Conservation (phyloP, 345 rosid species). For the Gynandropsis gynandra region DNA sequence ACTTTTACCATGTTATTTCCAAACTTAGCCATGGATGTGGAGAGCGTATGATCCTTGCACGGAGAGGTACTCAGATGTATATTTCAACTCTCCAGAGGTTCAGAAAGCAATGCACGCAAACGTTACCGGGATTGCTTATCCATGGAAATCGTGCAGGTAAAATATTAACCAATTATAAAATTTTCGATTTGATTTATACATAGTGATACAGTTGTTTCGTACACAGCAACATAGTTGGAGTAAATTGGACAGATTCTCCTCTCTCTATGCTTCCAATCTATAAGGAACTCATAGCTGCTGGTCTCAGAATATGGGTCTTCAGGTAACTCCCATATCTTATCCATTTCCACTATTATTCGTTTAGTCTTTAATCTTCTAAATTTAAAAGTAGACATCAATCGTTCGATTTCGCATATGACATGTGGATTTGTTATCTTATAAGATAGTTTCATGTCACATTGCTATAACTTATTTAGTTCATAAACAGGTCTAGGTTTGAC, state of each 20-base stretch:
- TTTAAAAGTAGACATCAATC: too few relatives aligned
- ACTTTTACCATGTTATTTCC: too few relatives aligned
- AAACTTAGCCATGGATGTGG: constrained; percentile 90
- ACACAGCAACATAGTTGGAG: constrained; percentile 51
- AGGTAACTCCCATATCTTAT: constrained; percentile 44
- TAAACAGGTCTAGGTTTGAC: too few relatives aligned
- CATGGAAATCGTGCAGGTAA: constrained; percentile 91
- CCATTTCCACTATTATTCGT: not conserved
- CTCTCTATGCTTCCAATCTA: constrained; percentile 66
- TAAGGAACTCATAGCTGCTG: constrained; percentile 57
- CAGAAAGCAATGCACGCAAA: constrained; percentile 92
- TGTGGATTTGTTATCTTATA: too few relatives aligned
- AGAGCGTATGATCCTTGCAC: constrained; percentile 98
- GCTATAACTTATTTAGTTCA: too few relatives aligned
- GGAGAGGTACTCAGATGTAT: constrained; percentile 61
- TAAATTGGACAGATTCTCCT: constrained; percentile 73
- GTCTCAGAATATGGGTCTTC: constrained; percentile 78
- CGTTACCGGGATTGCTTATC: constrained; percentile 57
- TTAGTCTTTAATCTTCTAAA: too few relatives aligned
- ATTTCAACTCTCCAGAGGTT: constrained; percentile 73
- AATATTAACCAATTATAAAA: not conserved
- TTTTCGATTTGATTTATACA: not conserved
- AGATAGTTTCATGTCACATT: too few relatives aligned
- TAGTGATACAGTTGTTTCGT: constrained; percentile 1
- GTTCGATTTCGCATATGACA: too few relatives aligned